Conservation (phyloP, 1,284 basidiomycete genomes). For the Rhodotorula sp. region DNA sequence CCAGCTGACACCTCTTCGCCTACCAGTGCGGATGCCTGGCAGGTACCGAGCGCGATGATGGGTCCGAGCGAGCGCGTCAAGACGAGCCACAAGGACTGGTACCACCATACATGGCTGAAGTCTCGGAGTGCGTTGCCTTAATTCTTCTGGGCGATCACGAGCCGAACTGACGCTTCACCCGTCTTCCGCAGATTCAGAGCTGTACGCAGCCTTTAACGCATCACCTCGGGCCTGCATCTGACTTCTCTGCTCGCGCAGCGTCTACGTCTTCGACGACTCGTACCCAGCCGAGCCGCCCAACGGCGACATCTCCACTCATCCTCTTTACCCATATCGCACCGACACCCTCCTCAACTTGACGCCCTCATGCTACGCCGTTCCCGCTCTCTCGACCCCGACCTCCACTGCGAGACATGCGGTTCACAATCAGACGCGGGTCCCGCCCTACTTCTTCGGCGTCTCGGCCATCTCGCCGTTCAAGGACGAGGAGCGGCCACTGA, state of each 20-base stretch:
- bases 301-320: not conserved
- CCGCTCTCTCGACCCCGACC: not conserved
- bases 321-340: conserved; percentile 4
- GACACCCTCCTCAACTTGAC: not conserved
- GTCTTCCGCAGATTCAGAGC: not conserved
- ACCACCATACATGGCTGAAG: not conserved
- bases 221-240: not conserved
- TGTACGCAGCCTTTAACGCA: not conserved
- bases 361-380: not conserved
- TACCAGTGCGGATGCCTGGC: not conserved
- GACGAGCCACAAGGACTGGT: not conserved
- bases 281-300: conserved; percentile 2
- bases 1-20: not conserved
- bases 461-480: not conserved
- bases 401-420: not conserved
- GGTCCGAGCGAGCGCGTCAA: conserved; percentile 19
- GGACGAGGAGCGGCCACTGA: not conserved
- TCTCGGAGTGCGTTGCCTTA: not conserved
- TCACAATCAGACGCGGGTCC: not conserved
- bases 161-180: too few relatives aligned
- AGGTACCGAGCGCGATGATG: not conserved
- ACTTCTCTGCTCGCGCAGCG: not conserved
- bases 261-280: conserved; percentile 24
- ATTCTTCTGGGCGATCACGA: not conserved
- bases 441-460: conserved; percentile 11